Conservation (phyloP, 2,329 filamentous ascomycete species). For the Fusarium abutilonis region DNA sequence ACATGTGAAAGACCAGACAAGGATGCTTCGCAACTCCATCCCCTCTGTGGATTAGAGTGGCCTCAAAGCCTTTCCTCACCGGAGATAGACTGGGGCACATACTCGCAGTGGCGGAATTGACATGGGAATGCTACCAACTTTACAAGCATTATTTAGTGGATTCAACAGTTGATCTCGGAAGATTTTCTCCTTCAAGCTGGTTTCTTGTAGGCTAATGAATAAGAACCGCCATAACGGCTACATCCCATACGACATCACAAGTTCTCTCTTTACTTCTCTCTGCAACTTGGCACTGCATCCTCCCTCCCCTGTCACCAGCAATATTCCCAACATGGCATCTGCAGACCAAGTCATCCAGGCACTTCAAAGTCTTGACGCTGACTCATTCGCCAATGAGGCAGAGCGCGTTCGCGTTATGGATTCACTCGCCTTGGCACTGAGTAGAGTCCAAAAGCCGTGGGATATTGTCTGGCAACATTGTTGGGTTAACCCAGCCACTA, state of each 20-base stretch:
- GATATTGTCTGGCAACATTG: conserved; percentile 53
- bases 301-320: background rate
- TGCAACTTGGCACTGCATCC: conserved; percentile 1
- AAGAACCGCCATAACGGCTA: background rate
- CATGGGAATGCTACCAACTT: background rate
- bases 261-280: background rate
- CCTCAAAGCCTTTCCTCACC: background rate
- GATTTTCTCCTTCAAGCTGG: background rate
- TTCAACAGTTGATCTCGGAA: background rate
- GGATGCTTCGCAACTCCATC: background rate
- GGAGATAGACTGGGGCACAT: background rate
- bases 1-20: background rate
- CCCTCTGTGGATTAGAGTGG: background rate
- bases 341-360: conserved; percentile 41
- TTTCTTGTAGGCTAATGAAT: background rate
- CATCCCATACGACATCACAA: background rate
- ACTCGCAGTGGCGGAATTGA: background rate
- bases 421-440: conserved; percentile 46
- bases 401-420: conserved; percentile 49
- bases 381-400: conserved; percentile 47
- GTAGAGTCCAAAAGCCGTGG: conserved; percentile 52
- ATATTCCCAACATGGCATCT: conserved; percentile 33
- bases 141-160: background rate
- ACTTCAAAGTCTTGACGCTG: conserved; percentile 42
- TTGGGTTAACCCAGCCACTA: conserved; percentile 49